Conservation (phyloP, 225 moss, liverwort and hornwort species). For the Pseudoscleropodium purum region DNA sequence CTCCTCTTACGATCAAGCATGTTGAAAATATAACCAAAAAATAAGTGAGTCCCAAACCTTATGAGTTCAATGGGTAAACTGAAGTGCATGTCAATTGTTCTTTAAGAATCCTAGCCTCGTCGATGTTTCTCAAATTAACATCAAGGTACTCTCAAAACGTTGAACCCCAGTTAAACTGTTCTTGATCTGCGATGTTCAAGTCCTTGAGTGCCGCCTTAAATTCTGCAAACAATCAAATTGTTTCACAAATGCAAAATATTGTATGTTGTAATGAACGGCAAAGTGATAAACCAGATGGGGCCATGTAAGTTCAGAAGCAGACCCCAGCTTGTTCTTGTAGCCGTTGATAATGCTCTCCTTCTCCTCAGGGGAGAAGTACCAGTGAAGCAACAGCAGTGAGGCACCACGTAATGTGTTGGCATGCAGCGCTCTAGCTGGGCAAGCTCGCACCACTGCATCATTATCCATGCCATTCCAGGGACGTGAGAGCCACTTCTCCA, state of each 20-base stretch:
- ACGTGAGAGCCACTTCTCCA: conserved; percentile 80
- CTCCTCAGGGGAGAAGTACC: conserved; percentile 73
- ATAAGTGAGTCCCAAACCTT: not conserved
- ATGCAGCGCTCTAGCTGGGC: conserved; percentile 65
- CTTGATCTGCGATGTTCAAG: too few relatives aligned
- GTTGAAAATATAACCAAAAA: not conserved
- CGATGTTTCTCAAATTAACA: too few relatives aligned
- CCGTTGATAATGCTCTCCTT: conserved; percentile 74
- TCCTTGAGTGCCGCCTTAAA: too few relatives aligned
- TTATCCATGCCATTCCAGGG: conserved; percentile 78
- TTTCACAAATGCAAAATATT: too few relatives aligned
- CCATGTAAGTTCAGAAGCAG: not conserved
- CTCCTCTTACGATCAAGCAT: not conserved
- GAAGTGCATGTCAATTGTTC: not conserved
- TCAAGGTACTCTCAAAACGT: too few relatives aligned
- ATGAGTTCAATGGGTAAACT: not conserved
- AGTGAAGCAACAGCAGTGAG: conserved; percentile 63
- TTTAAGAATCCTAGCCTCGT: too few relatives aligned
- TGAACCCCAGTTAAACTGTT: too few relatives aligned
- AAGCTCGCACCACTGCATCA: conserved; percentile 71
- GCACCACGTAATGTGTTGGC: conserved; percentile 78
- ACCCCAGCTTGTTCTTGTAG: conserved; percentile 90
- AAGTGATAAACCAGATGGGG: too few relatives aligned
- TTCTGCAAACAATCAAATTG: too few relatives aligned
- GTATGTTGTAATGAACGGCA: too few relatives aligned